Conservation (phyloP, 2,329 filamentous ascomycete genomes). For the Alternaria viburni region DNA sequence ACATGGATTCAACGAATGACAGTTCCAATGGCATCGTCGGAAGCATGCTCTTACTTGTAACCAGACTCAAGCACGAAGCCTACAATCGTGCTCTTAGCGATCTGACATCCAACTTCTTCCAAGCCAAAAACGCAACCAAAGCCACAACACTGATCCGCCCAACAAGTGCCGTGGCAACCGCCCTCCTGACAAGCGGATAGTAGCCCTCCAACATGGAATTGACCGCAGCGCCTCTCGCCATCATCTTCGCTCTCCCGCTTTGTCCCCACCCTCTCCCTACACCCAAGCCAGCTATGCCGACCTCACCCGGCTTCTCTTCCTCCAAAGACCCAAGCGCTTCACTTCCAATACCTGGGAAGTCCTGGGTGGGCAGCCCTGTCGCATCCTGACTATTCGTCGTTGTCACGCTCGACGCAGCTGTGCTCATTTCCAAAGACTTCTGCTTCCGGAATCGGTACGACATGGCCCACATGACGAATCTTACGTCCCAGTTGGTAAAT, state of each 20-base stretch:
- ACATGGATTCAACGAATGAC: background rate
- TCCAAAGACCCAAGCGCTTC: conserved; percentile 30
- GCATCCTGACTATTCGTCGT: conserved; percentile 7
- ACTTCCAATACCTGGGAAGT: conserved; percentile 29
- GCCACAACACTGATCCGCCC: conserved; percentile 42
- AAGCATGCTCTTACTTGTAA: background rate
- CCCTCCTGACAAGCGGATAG: conserved; percentile 57
- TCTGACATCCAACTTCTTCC: conserved; percentile 21
- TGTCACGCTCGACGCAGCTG: conserved; percentile 12
- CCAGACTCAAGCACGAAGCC: background rate
- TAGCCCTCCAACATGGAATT: conserved; percentile 60
- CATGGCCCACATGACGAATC: conserved; percentile 64
- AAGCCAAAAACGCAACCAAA: conserved; percentile 27
- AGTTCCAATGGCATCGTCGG: background rate
- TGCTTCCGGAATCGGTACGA: conserved; percentile 61
- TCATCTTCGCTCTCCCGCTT: conserved; percentile 45
- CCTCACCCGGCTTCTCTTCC: conserved; percentile 49
- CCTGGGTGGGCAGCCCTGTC: conserved; percentile 30
- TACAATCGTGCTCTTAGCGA: background rate
- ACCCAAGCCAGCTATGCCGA: conserved; percentile 54
- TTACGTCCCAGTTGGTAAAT: conserved; percentile 68
- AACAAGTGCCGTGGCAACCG: conserved; percentile 53
- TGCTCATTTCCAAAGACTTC: conserved; percentile 41
- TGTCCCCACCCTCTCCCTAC: conserved; percentile 50
- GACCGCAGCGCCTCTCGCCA: conserved; percentile 50